These are phyloP conservation scores for Eucalyptus victrix DNA, from an alignment of 345 rosid species.

Conservation along the genomic window DNA sequence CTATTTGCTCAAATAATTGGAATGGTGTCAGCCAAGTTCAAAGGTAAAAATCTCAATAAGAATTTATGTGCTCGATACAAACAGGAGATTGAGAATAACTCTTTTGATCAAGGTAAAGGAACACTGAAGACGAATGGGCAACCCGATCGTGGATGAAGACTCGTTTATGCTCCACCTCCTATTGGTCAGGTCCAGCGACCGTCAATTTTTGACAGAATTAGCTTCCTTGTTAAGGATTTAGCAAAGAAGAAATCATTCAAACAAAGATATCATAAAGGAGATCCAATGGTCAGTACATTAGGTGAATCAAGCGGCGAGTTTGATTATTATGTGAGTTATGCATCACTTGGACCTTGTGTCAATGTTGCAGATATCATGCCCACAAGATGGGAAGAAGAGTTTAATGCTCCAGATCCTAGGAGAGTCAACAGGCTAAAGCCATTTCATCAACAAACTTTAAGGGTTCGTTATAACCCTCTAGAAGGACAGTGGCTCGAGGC, in stretches of 20 bases:
- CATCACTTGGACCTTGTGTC: background rate
- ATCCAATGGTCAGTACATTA: background rate
- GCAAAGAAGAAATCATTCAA: background rate
- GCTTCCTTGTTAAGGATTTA: background rate
- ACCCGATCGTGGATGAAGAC: background rate
- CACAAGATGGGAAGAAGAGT: background rate
- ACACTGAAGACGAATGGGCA: background rate
- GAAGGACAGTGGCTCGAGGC: background rate
- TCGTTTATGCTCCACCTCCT: background rate
- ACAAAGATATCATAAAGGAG: background rate
- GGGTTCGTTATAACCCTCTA: background rate
- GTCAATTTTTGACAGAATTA: background rate
- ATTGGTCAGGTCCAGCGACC: background rate
- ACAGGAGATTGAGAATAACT: background rate
- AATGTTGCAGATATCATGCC: background rate
- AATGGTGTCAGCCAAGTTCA: background rate
- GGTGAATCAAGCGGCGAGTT: background rate
- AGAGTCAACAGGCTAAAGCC: background rate
- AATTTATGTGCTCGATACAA: background rate
- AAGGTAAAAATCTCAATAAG: background rate
- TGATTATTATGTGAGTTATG: background rate
- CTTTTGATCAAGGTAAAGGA: background rate
- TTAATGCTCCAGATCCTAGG: background rate
- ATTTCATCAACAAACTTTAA: background rate
- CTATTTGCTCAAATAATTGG: background rate